phyloP scores from a whole-genome alignment of 1,139 yeast genomes.

The Kazachstania sp. region DNA sequence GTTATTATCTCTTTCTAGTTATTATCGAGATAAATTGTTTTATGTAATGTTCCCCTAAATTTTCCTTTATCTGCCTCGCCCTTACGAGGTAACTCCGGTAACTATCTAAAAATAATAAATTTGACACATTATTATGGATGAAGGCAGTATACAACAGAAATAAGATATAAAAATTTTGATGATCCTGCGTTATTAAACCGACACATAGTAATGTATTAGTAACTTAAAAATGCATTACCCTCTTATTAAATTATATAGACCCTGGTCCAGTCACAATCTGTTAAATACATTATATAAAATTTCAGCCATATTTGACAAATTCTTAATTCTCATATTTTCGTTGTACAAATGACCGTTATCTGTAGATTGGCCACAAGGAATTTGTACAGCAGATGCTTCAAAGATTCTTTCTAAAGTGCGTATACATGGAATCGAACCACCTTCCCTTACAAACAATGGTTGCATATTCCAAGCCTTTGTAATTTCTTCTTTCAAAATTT shows the following conservation, averaged over 20 bases:
- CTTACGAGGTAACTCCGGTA: too few species aligned
- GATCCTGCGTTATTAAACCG: too few species aligned
- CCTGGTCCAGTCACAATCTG: constrained; percentile 25
- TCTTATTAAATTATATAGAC: background rate
- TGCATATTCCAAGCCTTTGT: constrained; percentile 53
- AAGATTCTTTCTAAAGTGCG: constrained; percentile 75
- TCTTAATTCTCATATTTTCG: constrained; percentile 72
- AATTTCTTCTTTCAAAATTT: constrained; percentile 52
- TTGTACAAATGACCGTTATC: constrained; percentile 91
- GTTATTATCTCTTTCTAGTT: background rate
- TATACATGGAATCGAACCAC: constrained; percentile 92
- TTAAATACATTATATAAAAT: constrained; percentile 51
- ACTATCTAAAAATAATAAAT: too few species aligned
- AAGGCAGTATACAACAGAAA: too few species aligned
- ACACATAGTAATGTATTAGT: too few species aligned
- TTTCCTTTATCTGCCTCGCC: background rate
- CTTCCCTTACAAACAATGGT: constrained; percentile 86
- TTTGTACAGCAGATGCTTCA: constrained; percentile 84
- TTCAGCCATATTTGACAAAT: constrained; percentile 63
- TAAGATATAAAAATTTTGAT: too few species aligned
- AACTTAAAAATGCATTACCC: background rate
- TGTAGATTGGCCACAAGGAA: constrained; percentile 93
- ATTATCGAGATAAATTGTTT: background rate
- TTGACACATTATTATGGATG: too few species aligned
- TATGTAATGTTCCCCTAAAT: background rate